phyloP scores from a whole-genome alignment of 225 moss, liverwort and hornwort species.

The Thuidium tamariscinum region DNA sequence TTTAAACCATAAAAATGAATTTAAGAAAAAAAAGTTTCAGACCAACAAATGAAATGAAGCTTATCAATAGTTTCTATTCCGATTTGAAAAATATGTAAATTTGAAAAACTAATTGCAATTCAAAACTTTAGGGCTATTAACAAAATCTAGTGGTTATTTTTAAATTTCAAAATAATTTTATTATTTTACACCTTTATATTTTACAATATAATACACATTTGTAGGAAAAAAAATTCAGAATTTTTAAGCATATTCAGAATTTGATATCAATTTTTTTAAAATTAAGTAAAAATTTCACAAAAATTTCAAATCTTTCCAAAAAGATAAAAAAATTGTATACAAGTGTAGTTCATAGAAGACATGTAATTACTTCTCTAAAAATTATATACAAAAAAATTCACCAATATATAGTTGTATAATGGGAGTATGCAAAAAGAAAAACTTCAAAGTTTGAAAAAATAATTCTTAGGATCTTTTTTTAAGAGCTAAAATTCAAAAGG shows the following conservation, averaged over 20 bases:
- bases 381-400: background rate
- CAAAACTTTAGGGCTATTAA: too few species aligned
- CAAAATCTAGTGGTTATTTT: background rate
- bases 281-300: rapidly evolving
- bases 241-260: background rate
- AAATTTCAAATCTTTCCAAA: background rate
- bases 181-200: rapidly evolving
- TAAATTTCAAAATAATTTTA: background rate
- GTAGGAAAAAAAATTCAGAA: rapidly evolving
- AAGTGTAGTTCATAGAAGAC: background rate
- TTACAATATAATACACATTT: background rate
- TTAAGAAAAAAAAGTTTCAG: background rate
- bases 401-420: background rate
- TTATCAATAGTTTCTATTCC: background rate
- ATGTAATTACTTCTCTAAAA: background rate
- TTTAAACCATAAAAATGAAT: background rate
- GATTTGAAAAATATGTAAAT: background rate
- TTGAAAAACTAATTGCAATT: too few species aligned
- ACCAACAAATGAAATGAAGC: background rate
- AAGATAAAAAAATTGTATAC: too few species aligned
- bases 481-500: background rate
- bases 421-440: rapidly evolving
- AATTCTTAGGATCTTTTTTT: rapidly evolving
- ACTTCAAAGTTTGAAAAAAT: background rate
- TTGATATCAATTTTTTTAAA: rapidly evolving